A percentile compares a stretch with the other conserved stretches of the same genome.
These are phyloP conservation scores for Pichia occidentalis DNA, from an alignment of 805 yeast genomes.

Conservation along the genomic window DNA sequence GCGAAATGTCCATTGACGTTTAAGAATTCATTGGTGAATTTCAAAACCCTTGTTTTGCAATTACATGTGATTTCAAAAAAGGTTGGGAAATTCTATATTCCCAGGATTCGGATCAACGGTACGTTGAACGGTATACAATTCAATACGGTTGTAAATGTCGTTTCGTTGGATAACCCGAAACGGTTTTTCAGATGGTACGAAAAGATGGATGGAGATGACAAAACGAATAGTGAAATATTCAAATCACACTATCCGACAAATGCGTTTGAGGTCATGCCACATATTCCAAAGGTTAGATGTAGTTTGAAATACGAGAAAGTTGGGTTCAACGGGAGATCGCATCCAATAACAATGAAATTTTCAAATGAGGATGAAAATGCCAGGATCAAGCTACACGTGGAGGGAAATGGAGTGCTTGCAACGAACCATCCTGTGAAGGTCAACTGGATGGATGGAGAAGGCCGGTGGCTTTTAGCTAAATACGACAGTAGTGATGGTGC, in stretches of 20 bases:
- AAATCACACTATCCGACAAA: constrained; percentile 14
- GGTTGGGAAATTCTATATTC: constrained; percentile 23
- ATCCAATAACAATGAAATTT: constrained; percentile 22
- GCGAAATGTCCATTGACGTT: constrained; percentile 10
- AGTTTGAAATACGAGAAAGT: constrained; percentile 20
- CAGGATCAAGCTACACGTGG: constrained; percentile 1
- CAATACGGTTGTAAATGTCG: constrained; percentile 6
- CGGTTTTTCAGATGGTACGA: constrained; percentile 11
- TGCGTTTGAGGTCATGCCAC: constrained; percentile 32
- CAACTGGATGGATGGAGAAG: constrained; percentile 18
- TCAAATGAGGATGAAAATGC: constrained; percentile 27
- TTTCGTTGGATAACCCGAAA: background rate
- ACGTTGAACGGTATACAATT: constrained; percentile 14
- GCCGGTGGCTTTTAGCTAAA: too few relatives aligned
- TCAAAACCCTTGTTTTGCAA: constrained; percentile 14
- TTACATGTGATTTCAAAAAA: constrained; percentile 17
- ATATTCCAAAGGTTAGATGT: constrained; percentile 32
- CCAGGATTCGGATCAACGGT: constrained; percentile 15
- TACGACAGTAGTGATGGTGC: too few relatives aligned
- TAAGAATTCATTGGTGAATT: constrained; percentile 15
- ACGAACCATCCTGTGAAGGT: constrained; percentile 12
- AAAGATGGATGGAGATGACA: too few relatives aligned
- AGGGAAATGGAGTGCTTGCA: background rate
- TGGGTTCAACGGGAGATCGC: constrained; percentile 30
- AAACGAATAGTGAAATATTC: constrained; percentile 13